phyloP scores from a whole-genome alignment of 768 basidiomycete genomes.

The Suillus cothurnatus region DNA sequence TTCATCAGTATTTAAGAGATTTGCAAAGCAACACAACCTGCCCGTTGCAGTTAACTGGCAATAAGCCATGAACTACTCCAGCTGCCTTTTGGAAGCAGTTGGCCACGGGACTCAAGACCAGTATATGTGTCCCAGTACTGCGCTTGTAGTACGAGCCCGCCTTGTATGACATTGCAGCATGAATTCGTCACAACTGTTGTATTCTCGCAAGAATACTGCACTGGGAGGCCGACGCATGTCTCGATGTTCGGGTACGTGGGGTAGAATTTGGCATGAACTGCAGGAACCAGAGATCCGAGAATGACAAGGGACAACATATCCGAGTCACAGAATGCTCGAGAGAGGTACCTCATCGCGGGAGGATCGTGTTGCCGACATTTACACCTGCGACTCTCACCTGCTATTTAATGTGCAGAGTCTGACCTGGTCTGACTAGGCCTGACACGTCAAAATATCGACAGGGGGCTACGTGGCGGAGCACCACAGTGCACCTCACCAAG shows the following conservation, averaged over 20 bases:
- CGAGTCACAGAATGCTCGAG: conserved; percentile 3
- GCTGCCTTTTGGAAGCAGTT: conserved; percentile 63
- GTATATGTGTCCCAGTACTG: conserved; percentile 75
- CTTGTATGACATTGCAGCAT: conserved; percentile 67
- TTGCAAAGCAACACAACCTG: conserved; percentile 19
- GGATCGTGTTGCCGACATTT: conserved; percentile 12
- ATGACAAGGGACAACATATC: conserved; percentile 19
- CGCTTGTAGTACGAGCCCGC: conserved; percentile 66
- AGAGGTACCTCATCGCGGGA: conserved; percentile 2
- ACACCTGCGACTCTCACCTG: conserved; percentile 12
- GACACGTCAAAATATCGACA: not conserved
- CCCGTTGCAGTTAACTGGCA: conserved; percentile 78
- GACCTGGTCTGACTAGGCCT: not conserved
- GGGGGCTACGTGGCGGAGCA: not conserved
- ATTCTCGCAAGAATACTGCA: conserved; percentile 67
- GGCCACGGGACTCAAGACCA: conserved; percentile 61
- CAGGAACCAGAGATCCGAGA: conserved; percentile 16
- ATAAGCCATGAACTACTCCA: conserved; percentile 79
- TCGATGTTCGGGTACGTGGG: conserved; percentile 42
- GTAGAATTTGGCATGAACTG: conserved; percentile 18
- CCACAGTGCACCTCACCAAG: not conserved
- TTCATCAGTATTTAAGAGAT: not conserved
- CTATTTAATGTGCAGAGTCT: not conserved
- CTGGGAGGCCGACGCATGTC: conserved; percentile 47
- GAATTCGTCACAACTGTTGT: conserved; percentile 56